These are phyloP conservation scores for Heliocybe sulcata DNA, from an alignment of 1,284 basidiomycete species.

Conservation along the genomic window DNA sequence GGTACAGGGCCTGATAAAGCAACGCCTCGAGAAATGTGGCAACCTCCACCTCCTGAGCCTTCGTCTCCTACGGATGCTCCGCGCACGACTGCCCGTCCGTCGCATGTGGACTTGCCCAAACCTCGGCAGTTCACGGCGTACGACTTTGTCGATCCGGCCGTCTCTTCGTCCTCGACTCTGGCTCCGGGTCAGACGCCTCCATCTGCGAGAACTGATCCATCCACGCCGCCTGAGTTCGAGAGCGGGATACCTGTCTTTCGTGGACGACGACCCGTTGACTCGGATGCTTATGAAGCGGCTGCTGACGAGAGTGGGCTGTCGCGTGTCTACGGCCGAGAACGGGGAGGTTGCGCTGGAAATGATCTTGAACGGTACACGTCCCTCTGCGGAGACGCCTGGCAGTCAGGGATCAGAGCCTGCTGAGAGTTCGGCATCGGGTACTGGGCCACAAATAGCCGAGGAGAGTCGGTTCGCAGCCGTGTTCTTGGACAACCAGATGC, in stretches of 20 bases:
- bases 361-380: constrained; percentile 37
- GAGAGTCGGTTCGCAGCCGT: constrained; percentile 54
- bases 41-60: background rate
- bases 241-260: constrained; percentile 56
- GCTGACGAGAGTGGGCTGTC: constrained; percentile 72
- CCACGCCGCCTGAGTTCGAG: constrained; percentile 22
- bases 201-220: background rate
- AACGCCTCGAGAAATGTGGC: background rate
- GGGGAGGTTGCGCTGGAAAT: constrained; percentile 76
- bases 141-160: background rate
- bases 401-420: constrained; percentile 3
- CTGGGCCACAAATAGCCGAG: constrained; percentile 4
- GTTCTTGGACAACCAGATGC: constrained; percentile 89
- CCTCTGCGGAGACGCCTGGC: constrained; percentile 24
- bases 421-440: background rate
- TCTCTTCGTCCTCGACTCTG: background rate
- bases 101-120: constrained; percentile 10
- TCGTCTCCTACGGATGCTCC: constrained; percentile 5
- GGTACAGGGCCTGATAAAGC: constrained; percentile 20
- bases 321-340: constrained; percentile 80
- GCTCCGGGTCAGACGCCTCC: background rate
- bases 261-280: constrained; percentile 76
- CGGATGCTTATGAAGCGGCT: constrained; percentile 79
- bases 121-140: constrained; percentile 5
- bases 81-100: constrained; percentile 5